These are phyloP conservation scores for Erysimum cheiri DNA, from an alignment of 441 rosid genomes.

Conservation along the genomic window DNA sequence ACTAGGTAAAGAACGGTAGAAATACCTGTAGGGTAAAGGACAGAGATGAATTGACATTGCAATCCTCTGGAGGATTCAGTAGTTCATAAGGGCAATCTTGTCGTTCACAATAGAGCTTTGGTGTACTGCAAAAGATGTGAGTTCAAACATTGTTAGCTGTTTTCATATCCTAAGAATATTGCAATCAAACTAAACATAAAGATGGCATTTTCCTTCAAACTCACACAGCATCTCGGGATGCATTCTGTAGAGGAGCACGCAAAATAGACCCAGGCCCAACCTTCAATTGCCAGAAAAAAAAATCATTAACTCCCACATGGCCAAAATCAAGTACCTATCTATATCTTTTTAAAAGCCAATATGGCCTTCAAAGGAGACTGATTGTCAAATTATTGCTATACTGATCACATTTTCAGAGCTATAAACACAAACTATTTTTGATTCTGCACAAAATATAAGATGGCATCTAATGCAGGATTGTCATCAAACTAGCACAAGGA, in stretches of 20 bases:
- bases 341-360: constrained; percentile 29
- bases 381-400: constrained; percentile 21
- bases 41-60: constrained; percentile 97
- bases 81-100: constrained; percentile 90
- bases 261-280: constrained; percentile 92
- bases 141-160: constrained; percentile 28
- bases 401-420: constrained; percentile 25
- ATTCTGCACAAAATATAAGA: constrained; percentile 18
- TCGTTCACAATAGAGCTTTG: constrained; percentile 80
- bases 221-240: constrained; percentile 85
- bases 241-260: constrained; percentile 92
- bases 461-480: constrained; percentile 29
- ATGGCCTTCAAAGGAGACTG: constrained; percentile 15
- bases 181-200: constrained; percentile 30
- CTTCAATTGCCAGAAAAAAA: constrained; percentile 52
- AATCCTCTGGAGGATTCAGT: constrained; percentile 97
- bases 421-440: constrained; percentile 21
- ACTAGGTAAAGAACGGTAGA: constrained; percentile 31
- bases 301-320: constrained; percentile 16
- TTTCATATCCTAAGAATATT: constrained; percentile 1
- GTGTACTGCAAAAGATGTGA: constrained; percentile 62
- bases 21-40: constrained; percentile 98
- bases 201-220: constrained; percentile 46
- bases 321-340: constrained; percentile 29
- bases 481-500: constrained; percentile 30